These are phyloP conservation scores for Eragrostis nindensis DNA, from an alignment of 176 grass and related monocot genomes.

Conservation along the genomic window DNA sequence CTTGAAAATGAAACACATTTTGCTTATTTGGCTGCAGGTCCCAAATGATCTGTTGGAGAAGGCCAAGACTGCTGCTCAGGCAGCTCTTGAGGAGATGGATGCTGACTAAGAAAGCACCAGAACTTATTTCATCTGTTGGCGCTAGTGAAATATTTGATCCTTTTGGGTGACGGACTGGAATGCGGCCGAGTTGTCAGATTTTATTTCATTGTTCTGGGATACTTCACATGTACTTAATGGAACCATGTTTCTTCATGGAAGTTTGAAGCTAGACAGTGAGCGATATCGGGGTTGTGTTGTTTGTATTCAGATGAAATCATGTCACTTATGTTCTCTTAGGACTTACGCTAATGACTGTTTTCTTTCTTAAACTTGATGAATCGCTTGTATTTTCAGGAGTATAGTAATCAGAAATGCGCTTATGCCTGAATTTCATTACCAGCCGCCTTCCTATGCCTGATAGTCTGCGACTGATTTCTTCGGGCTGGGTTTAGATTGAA, in stretches of 20 bases:
- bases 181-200: constrained; percentile 8
- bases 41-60: constrained; percentile 66
- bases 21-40: constrained; percentile 52
- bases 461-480: too few relatives aligned
- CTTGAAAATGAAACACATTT: background rate
- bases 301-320: background rate
- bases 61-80: constrained; percentile 66
- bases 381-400: too few relatives aligned
- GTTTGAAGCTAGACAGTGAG: constrained; percentile 1
- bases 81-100: constrained; percentile 83
- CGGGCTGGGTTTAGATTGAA: background rate
- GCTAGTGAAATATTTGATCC: constrained; percentile 29
- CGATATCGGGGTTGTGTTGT: background rate
- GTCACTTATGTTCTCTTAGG: background rate
- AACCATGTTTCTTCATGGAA: background rate
- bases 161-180: background rate
- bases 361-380: background rate
- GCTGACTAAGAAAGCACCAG: constrained; percentile 54
- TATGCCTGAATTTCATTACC: too few relatives aligned
- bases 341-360: background rate
- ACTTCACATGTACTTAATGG: background rate
- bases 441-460: too few relatives aligned
- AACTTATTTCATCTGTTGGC: constrained; percentile 21
- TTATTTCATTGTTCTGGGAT: constrained; percentile 19
- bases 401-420: too few relatives aligned